These are phyloP conservation scores for Trichosporon inkin DNA, from an alignment of 1,284 basidiomycete species.

Conservation along the genomic window DNA sequence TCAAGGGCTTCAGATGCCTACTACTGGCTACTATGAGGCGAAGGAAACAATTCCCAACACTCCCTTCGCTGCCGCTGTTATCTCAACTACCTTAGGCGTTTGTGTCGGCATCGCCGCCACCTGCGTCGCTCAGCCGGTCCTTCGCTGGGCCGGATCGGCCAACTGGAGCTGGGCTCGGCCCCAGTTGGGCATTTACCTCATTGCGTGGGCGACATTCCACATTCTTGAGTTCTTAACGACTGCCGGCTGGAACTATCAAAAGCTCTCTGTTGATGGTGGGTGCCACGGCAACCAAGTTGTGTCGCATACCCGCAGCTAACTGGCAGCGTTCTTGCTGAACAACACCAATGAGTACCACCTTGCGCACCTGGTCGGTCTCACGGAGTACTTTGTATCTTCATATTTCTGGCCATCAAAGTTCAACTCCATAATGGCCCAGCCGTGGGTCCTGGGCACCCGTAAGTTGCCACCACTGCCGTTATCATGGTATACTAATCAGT, in stretches of 20 bases:
- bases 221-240: conserved; percentile 93
- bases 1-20: conserved; percentile 11
- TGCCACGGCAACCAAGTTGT: background rate
- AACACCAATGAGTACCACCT: conserved; percentile 82
- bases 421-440: conserved; percentile 17
- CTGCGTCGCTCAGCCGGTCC: conserved; percentile 54
- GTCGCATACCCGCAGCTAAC: background rate
- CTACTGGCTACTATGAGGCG: conserved; percentile 32
- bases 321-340: conserved; percentile 83
- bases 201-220: conserved; percentile 80
- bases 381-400: conserved; percentile 72
- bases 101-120: conserved; percentile 43
- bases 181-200: conserved; percentile 75
- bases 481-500: conserved; percentile 3
- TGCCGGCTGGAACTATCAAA: conserved; percentile 88
- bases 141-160: conserved; percentile 20
- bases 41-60: conserved; percentile 75
- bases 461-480: conserved; percentile 1
- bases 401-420: conserved; percentile 57
- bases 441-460: conserved; percentile 49
- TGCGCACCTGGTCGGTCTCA: conserved; percentile 72
- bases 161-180: conserved; percentile 64
- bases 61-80: conserved; percentile 64
- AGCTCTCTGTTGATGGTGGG: conserved; percentile 89
- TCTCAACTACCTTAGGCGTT: conserved; percentile 69